Percentiles rank a stretch among this genome's conserved stretches.
phyloP scores from a whole-genome alignment of 139 green algal genomes.

The Chlorella sp. region DNA sequence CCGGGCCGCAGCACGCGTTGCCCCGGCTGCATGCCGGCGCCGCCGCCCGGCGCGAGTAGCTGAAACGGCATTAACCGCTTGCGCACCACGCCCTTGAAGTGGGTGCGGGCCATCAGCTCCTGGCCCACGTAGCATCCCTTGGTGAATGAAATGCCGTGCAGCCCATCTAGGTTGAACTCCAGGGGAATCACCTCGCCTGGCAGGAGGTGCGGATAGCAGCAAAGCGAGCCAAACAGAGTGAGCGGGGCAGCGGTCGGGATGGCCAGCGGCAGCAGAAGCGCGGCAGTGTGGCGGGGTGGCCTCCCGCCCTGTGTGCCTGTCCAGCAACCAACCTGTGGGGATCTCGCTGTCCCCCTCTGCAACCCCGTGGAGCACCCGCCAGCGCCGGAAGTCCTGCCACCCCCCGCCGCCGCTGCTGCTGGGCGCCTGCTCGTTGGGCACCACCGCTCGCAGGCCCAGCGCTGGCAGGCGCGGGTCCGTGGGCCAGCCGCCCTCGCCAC shows the following conservation, averaged over 20 bases:
- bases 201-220: too few species aligned
- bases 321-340: conserved; percentile 48
- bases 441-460: conserved; percentile 66
- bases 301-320: too few species aligned
- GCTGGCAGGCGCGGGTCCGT: conserved; percentile 63
- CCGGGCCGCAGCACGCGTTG: neutral
- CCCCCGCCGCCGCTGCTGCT: neutral
- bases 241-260: too few species aligned
- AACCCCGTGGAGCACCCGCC: conserved; percentile 78
- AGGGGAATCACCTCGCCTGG: conserved; percentile 79
- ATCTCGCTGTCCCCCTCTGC: conserved; percentile 89
- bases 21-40: neutral
- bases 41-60: conserved; percentile 8
- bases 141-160: conserved; percentile 87
- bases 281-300: too few species aligned
- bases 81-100: conserved; percentile 80
- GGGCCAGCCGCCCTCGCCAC: conserved; percentile 43
- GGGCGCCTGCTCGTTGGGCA: conserved; percentile 23
- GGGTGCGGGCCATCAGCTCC: conserved; percentile 80
- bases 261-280: too few species aligned
- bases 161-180: conserved; percentile 93
- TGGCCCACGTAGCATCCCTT: conserved; percentile 99
- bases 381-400: conserved; percentile 48
- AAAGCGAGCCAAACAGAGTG: too few species aligned
- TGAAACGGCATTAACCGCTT: conserved; percentile 81